Conservation (phyloP, 2,329 filamentous ascomycete genomes). For the Calonectria pseudoreteaudii region DNA sequence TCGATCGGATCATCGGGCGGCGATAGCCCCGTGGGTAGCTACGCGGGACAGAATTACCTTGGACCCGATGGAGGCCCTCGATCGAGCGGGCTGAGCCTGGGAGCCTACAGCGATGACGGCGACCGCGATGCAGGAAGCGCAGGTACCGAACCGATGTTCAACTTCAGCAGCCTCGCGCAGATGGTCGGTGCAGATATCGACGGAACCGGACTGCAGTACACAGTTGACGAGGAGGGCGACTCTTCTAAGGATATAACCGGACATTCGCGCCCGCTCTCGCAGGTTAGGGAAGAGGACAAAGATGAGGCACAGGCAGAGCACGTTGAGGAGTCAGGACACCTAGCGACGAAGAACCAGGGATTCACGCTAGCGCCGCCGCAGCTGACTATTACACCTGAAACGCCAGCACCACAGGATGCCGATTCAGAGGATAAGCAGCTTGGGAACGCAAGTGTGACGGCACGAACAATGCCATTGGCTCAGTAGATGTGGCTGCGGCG, state of each 20-base stretch:
- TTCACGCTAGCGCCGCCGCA: constrained; percentile 50
- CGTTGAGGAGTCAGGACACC: constrained; percentile 37
- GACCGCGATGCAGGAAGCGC: constrained; percentile 64
- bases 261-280: constrained; percentile 47
- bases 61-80: constrained; percentile 58
- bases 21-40: constrained; percentile 72
- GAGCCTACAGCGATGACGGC: constrained; percentile 58
- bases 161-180: constrained; percentile 87
- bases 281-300: constrained; percentile 54
- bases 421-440: constrained; percentile 58
- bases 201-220: constrained; percentile 50
- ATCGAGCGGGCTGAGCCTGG: constrained; percentile 66
- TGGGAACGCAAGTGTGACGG: constrained; percentile 52
- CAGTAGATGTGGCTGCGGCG: constrained; percentile 41
- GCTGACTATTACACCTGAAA: constrained; percentile 63
- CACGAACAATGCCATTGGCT: constrained; percentile 35
- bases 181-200: constrained; percentile 79
- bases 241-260: constrained; percentile 30
- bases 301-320: constrained; percentile 48
- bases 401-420: constrained; percentile 53
- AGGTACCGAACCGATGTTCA: constrained; percentile 83
- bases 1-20: constrained; percentile 82
- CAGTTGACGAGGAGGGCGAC: constrained; percentile 45
- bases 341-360: not conserved
- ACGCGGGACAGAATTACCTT: constrained; percentile 49